Conservation (phyloP, 164 flowering plant genomes). For the Platanus orientalis region DNA sequence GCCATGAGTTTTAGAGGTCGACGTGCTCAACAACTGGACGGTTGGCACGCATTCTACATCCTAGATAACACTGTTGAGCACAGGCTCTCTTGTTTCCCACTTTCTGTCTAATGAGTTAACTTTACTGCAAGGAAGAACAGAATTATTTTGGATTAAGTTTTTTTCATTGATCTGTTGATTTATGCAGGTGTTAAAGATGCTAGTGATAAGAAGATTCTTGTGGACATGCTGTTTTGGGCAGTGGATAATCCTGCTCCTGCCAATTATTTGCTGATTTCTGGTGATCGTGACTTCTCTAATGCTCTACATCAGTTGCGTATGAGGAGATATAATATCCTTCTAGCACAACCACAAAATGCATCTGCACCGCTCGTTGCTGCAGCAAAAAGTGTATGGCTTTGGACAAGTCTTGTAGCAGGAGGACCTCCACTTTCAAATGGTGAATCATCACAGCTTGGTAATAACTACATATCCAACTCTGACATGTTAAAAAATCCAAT, state of each 20-base stretch:
- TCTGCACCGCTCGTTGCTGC: conserved; percentile 13
- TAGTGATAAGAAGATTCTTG: conserved; percentile 90
- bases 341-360: conserved; percentile 36
- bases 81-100: no score
- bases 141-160: neutral
- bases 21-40: no score
- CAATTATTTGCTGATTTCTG: conserved; percentile 85
- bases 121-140: neutral
- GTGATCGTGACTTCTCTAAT: conserved; percentile 87
- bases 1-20: no score
- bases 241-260: conserved; percentile 96
- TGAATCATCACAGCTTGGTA: conserved; percentile 19
- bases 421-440: conserved; percentile 23
- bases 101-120: neutral
- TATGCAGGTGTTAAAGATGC: conserved; percentile 84
- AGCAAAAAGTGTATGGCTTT: conserved; percentile 12
- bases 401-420: conserved; percentile 11
- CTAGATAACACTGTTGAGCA: no score
- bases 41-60: no score
- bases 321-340: conserved; percentile 87
- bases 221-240: conserved; percentile 91
- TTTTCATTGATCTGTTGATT: neutral
- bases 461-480: neutral
- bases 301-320: conserved; percentile 93
- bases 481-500: conserved; percentile 4